phyloP scores from a whole-genome alignment of 2,329 filamentous ascomycete genomes.

The Diaporthe aspalathi region DNA sequence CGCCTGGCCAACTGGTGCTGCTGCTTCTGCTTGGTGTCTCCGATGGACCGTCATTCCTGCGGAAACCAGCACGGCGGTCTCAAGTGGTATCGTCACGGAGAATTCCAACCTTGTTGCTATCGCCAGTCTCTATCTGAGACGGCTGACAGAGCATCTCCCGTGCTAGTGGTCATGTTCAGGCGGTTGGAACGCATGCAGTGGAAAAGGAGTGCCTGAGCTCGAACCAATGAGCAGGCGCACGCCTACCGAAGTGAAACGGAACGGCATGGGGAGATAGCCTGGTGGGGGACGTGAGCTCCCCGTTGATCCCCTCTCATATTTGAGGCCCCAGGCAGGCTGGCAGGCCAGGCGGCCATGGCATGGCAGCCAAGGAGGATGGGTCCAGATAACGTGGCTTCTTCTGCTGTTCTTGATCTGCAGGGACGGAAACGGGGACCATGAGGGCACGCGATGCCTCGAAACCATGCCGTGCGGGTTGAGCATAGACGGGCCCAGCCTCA shows the following conservation, averaged over 20 bases:
- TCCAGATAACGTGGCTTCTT: slow-evolving; percentile 36
- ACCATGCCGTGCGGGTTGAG: slow-evolving; percentile 23
- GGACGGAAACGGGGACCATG: slow-evolving; percentile 11
- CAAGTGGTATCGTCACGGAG: slow-evolving; percentile 15
- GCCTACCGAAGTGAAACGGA: slow-evolving; percentile 37
- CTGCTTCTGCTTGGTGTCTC: not conserved
- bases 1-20: slow-evolving; percentile 10
- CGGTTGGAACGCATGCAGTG: slow-evolving; percentile 36
- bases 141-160: slow-evolving; percentile 25
- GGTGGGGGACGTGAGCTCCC: slow-evolving; percentile 23
- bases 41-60: not conserved
- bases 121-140: slow-evolving; percentile 36
- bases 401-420: slow-evolving; percentile 24
- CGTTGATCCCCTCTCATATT: slow-evolving; percentile 25
- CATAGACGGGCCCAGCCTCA: slow-evolving; percentile 8
- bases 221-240: slow-evolving; percentile 30
- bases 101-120: slow-evolving; percentile 31
- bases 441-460: slow-evolving; percentile 32
- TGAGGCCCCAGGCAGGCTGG: slow-evolving; percentile 20
- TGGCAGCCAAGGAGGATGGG: slow-evolving; percentile 10
- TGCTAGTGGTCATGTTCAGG: slow-evolving; percentile 24
- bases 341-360: slow-evolving; percentile 16
- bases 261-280: slow-evolving; percentile 28
- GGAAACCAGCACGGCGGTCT: not conserved
- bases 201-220: slow-evolving; percentile 34